These are phyloP conservation scores for Podila horticola DNA, from an alignment of 192 early-diverging fungal genomes.

Conservation along the genomic window DNA sequence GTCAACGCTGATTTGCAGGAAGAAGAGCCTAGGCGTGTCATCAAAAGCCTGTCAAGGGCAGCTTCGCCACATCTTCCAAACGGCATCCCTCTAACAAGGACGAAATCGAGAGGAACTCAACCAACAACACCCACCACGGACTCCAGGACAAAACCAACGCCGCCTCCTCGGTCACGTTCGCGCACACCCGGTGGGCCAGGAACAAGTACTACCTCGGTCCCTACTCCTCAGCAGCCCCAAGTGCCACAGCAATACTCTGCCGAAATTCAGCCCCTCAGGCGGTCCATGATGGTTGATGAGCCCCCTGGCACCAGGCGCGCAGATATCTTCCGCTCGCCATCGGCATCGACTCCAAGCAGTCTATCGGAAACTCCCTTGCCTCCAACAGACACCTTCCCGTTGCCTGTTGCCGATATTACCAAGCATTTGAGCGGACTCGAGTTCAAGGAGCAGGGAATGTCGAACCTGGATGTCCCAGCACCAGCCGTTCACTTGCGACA, in stretches of 20 bases:
- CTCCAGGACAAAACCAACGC: conserved; percentile 15
- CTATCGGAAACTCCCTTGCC: conserved; percentile 15
- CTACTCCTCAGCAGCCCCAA: conserved; percentile 17
- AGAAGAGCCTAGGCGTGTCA: conserved; percentile 11
- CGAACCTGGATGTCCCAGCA: conserved; percentile 5
- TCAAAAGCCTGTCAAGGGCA: conserved; percentile 14
- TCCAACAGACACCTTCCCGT: conserved; percentile 8
- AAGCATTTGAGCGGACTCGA: conserved; percentile 45
- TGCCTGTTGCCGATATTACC: conserved; percentile 47
- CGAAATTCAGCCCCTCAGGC: conserved; percentile 25
- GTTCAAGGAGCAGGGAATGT: conserved; percentile 26
- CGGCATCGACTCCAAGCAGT: conserved; percentile 26
- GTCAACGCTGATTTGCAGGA: conserved; percentile 1
- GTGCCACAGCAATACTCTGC: conserved; percentile 32
- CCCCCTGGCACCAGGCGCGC: conserved; percentile 10
- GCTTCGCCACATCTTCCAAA: conserved; percentile 23
- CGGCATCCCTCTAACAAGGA: conserved; percentile 17
- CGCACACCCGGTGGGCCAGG: conserved; percentile 26
- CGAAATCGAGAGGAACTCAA: conserved; percentile 19
- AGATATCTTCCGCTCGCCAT: conserved; percentile 15
- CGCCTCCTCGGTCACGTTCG: conserved; percentile 23
- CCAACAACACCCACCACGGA: conserved; percentile 26
- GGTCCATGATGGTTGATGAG: conserved; percentile 23
- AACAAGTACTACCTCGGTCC: background rate
- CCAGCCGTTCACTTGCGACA: conserved; percentile 16